A percentile compares a stretch with the other conserved stretches of the same genome.
These are phyloP conservation scores for Agrocybe praecox DNA, from an alignment of 768 basidiomycete species.

Conservation along the genomic window DNA sequence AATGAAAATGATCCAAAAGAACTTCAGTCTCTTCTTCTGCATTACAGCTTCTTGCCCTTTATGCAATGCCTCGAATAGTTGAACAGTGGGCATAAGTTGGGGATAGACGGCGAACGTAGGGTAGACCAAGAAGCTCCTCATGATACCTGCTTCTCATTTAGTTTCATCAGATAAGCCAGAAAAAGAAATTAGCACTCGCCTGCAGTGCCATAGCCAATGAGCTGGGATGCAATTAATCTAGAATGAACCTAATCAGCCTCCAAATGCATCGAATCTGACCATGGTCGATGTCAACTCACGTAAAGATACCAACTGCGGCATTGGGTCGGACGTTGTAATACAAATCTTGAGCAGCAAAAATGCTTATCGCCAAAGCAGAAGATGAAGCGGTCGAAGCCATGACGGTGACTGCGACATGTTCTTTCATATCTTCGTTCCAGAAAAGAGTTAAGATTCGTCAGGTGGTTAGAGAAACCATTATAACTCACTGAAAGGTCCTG, in stretches of 20 bases:
- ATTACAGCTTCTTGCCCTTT: constrained; percentile 42
- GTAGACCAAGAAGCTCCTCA: constrained; percentile 49
- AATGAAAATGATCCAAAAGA: constrained; percentile 51
- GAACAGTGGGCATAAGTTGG: constrained; percentile 39
- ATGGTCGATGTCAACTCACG: constrained; percentile 9
- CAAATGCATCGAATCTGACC: too few species aligned
- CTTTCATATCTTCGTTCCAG: constrained; percentile 29
- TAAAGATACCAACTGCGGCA: constrained; percentile 41
- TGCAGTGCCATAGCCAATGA: constrained; percentile 40
- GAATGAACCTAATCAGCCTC: neutral
- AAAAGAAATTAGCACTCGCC: constrained; percentile 16
- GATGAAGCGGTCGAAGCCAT: constrained; percentile 56
- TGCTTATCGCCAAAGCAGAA: constrained; percentile 52
- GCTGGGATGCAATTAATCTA: constrained; percentile 35
- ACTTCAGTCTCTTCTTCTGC: constrained; percentile 33
- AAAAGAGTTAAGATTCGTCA: neutral
- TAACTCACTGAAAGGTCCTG: constrained; percentile 56
- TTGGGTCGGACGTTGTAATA: constrained; percentile 48
- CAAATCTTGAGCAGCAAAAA: constrained; percentile 55
- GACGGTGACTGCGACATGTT: constrained; percentile 57
- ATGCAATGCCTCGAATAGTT: constrained; percentile 45
- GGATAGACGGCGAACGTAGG: constrained; percentile 47
- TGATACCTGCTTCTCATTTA: constrained; percentile 26
- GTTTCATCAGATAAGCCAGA: too few species aligned
- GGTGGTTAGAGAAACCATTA: too few species aligned